A percentile compares a stretch with the other conserved stretches of the same genome.
phyloP scores from a whole-genome alignment of 106 monocot genomes.

The Ottelia alismoides region DNA sequence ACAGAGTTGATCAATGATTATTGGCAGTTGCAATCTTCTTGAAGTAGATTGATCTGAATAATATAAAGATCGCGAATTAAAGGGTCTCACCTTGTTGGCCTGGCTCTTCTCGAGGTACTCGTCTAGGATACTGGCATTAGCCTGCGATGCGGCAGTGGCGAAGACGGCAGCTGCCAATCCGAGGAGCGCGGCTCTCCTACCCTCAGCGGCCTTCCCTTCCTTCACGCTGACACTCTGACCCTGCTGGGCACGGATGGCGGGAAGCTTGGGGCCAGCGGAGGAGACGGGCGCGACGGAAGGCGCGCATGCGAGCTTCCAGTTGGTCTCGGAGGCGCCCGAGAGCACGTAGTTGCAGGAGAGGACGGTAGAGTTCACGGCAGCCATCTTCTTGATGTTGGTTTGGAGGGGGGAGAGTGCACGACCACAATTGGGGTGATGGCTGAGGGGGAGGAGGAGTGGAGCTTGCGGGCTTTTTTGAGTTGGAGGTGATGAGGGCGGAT shows the following conservation, averaged over 20 bases:
- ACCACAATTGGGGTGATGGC: background rate
- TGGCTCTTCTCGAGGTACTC: slow-evolving; percentile 97
- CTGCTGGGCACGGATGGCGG: slow-evolving; percentile 31
- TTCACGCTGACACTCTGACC: background rate
- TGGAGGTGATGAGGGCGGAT: slow-evolving; percentile 4
- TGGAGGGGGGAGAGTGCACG: background rate
- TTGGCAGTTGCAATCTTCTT: background rate
- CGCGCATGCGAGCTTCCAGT: slow-evolving; percentile 23
- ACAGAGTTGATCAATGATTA: background rate
- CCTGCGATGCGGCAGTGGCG: slow-evolving; percentile 27
- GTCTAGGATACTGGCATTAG: slow-evolving; percentile 70
- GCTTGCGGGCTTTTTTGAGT: background rate
- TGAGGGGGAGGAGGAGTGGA: too few relatives aligned
- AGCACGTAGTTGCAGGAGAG: slow-evolving; percentile 56
- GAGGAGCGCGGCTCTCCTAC: slow-evolving; percentile 60
- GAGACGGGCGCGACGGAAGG: slow-evolving; percentile 5
- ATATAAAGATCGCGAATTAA: background rate
- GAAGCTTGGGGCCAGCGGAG: slow-evolving; percentile 17
- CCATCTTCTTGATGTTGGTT: slow-evolving; percentile 25
- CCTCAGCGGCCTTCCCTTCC: slow-evolving; percentile 14
- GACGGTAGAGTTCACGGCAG: slow-evolving; percentile 69
- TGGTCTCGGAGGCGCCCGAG: slow-evolving; percentile 28
- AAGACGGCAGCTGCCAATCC: slow-evolving; percentile 64
- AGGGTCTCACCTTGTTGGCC: slow-evolving; percentile 73
- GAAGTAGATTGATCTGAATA: background rate